Evolutionary conservation across 306 rosid genomes (phyloP), one percentile per base, ranked within the genome.

Genomic region (Clitoria ternatea): DNA sequence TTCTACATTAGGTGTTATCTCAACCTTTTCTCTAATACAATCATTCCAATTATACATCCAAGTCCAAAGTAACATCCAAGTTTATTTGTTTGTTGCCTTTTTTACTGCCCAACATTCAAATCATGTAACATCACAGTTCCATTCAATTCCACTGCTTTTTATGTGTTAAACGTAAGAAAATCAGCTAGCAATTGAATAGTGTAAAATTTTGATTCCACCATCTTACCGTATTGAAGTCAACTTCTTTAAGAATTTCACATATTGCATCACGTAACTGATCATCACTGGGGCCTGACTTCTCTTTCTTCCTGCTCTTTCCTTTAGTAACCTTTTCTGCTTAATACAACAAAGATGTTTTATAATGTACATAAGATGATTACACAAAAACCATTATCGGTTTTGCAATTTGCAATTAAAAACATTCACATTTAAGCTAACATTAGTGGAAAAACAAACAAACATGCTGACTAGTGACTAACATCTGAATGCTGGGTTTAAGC

Each of bases 201-300:
- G 37, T 24, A 18, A 6, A 37, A 59, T 33, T 36, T 67, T 5
- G 22, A 44, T 60, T 44, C 30, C 53, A 53, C 61, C 47, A 78
- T 44, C 89, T 78, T 86, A 94, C 99, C 70, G 99, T 94, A 77
- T 88, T 94, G 78, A 94, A 94, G 97, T 94, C 96, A 15, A 94
- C 99, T 75, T 85, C 91, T 87, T 91, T 91, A 68, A 94, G 99
- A 81, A 89, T 89, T 83, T 86, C 96, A 77, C 95, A 89, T 35
- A 89, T 87, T 19, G 96, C 91, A 78, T 91, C 81, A 77, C 90
- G 89, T 63, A 94, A 74, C 69, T 86, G 84, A 73, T 81, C 89
- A 65, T 94, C 96, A 59, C 75, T 91, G 67, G 89, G 94, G 80
- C 74, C 63, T 61, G 53, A 40, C 55, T 83, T 84, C 68, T 84